These are phyloP conservation scores for Mycena filopes DNA, from an alignment of 768 basidiomycete genomes.

Conservation along the genomic window DNA sequence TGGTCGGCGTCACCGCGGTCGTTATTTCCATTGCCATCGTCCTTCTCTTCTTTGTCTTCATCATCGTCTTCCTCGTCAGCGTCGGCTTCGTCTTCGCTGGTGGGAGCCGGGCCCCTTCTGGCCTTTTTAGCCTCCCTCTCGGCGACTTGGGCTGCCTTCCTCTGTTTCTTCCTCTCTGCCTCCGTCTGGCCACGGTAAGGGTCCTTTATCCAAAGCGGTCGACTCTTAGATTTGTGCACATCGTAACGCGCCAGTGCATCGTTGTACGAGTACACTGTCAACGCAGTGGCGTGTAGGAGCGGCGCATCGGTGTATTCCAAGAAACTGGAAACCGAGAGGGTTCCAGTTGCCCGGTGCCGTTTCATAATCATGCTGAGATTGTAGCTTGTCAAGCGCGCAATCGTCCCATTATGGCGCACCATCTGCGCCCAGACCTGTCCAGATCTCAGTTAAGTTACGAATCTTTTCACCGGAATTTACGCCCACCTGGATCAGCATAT, in stretches of 20 bases:
- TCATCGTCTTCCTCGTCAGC: background rate
- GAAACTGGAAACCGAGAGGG: constrained; percentile 5
- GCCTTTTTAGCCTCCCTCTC: no score
- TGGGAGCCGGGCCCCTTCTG: no score
- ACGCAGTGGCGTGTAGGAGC: constrained; percentile 8
- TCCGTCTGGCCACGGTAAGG: constrained; percentile 8
- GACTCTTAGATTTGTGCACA: background rate
- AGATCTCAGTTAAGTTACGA: no score
- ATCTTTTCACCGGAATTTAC: background rate
- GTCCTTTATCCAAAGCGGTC: background rate
- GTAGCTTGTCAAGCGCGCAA: constrained; percentile 18
- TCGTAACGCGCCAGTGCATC: constrained; percentile 19
- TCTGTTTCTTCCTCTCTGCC: background rate
- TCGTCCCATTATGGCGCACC: constrained; percentile 14
- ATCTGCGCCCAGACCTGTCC: constrained; percentile 22
- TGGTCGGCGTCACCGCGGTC: background rate
- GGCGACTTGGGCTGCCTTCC: background rate
- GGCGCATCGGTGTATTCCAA: constrained; percentile 20
- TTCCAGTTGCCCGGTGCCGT: constrained; percentile 1
- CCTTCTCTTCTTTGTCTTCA: background rate
- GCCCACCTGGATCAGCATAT: constrained; percentile 21
- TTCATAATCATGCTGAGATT: constrained; percentile 18
- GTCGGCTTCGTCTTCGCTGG: background rate
- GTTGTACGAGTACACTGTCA: constrained; percentile 21
- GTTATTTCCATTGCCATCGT: no score